Conservation (phyloP, 495 filamentous ascomycete genomes). For the Daldinia concentrica region DNA sequence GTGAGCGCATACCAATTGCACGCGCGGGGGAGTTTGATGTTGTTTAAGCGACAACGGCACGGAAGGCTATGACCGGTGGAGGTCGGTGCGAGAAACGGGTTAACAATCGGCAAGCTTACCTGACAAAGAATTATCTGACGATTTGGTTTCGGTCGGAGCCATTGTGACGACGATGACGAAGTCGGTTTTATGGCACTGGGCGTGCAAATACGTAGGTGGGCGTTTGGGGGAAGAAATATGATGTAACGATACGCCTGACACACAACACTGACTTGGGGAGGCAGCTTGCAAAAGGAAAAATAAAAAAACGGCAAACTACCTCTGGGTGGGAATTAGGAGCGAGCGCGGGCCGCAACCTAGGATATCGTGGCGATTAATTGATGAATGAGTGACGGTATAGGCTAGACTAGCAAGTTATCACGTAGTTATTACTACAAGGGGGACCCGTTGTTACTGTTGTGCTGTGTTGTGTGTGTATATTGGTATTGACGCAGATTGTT, state of each 20-base stretch:
- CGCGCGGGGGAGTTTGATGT: conserved; percentile 11
- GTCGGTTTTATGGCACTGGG: conserved; percentile 43
- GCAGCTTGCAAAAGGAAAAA: conserved; percentile 45
- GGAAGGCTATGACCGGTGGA: conserved; percentile 16
- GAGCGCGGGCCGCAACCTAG: conserved; percentile 29
- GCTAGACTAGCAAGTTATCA: conserved; percentile 20
- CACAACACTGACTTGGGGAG: conserved; percentile 45
- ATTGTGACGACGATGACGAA: conserved; percentile 51
- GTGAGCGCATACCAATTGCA: conserved; percentile 34
- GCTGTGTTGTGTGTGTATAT: conserved; percentile 24
- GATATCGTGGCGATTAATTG: conserved; percentile 42
- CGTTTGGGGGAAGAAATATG: conserved; percentile 45
- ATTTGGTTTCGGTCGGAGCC: conserved; percentile 46
- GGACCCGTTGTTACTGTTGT: not conserved
- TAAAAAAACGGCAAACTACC: conserved; percentile 43
- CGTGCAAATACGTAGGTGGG: conserved; percentile 28
- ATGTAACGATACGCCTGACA: conserved; percentile 49
- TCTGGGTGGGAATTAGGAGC: conserved; percentile 37
- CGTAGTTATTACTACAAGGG: conserved; percentile 17
- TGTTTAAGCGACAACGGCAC: conserved; percentile 20
- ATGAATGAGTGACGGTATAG: conserved; percentile 43
- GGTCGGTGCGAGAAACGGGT: conserved; percentile 25
- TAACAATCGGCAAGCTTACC: conserved; percentile 41
- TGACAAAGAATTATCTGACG: conserved; percentile 48
- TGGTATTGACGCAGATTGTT: conserved; percentile 35